Conservation (phyloP, 768 basidiomycete species). For the Cytidiella melzeri region DNA sequence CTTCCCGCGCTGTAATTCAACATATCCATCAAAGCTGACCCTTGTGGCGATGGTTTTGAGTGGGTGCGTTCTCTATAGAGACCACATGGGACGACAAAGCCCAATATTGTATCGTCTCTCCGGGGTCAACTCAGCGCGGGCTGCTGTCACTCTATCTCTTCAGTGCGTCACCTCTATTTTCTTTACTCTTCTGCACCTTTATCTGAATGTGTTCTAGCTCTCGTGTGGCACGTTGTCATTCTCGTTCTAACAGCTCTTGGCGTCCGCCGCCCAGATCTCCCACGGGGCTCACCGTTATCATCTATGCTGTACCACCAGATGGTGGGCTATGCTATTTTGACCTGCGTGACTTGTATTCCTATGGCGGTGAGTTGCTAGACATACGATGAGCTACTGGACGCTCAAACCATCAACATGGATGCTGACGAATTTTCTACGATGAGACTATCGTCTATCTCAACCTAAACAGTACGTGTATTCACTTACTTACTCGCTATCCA, state of each 20-base stretch:
- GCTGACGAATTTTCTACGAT: not conserved
- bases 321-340: not conserved
- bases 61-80: not conserved
- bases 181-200: no score
- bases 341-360: constrained; percentile 1
- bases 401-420: not conserved
- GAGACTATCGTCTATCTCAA: constrained; percentile 1
- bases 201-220: no score
- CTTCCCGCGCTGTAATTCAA: no score
- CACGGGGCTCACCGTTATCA: not conserved
- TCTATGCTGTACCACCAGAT: constrained; percentile 1
- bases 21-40: no score
- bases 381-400: no score
- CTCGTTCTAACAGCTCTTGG: constrained; percentile 1
- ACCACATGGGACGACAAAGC: not conserved
- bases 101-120: not conserved
- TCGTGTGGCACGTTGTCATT: constrained; percentile 5
- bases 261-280: not conserved
- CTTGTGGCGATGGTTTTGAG: no score
- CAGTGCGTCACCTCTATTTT: constrained; percentile 1
- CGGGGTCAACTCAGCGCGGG: not conserved
- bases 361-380: constrained; percentile 1
- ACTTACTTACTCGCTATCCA: not conserved
- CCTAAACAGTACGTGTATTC: constrained; percentile 1
- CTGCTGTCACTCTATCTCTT: not conserved